Evolutionary conservation across 495 filamentous ascomycete species (phyloP), one percentile per base, ranked within the genome.

Genomic region (Filosporella fistucella): DNA sequence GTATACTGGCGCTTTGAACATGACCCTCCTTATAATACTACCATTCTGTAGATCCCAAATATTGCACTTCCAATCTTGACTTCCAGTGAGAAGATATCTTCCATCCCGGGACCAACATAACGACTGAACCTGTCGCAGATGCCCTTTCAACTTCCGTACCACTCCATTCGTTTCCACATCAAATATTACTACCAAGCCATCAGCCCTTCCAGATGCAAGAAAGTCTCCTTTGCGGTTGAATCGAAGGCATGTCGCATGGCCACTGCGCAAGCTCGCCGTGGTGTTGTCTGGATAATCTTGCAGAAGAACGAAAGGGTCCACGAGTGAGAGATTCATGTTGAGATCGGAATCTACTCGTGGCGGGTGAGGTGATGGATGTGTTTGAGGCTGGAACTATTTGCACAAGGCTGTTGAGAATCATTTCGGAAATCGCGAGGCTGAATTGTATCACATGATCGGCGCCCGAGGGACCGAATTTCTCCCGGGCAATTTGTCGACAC

Each of bases 161-260:
- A 97, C 85, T 29, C 91, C 90, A 72, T 91, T 93, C 22, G 94
- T 97, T 62, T 96, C 94, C 33, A 96, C 75, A 61, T 99, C 93
- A 72, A 95, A 99, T 43, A 99, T 86, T 26, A 96, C 85, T 36
- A 97, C 85, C 13, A 85, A 90, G 53, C 93, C 93, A 68, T 97
- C 91, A 49, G 87, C 89, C 64, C 93, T 80, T 62, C 93, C 93
- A 22, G 89, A 90, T 32, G 93, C 93, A 49, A 98, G 81, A 56
- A 91, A 89, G 63, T 97, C 90, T 58, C 93, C 93, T 62, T 81
- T 86, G 63, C 87, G 85, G 58, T 90, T 96, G 76, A 99, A 99
- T 42, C 90, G 86, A 35, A 96, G 62, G 58, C 71, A 78, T 56
- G 74, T 82, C 22, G 74, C 74, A 62, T 78, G 76, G 8, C 77